Base-by-base conservation (phyloP, 2,329 filamentous ascomycete species). In the Drechmeria coniospora region DNA sequence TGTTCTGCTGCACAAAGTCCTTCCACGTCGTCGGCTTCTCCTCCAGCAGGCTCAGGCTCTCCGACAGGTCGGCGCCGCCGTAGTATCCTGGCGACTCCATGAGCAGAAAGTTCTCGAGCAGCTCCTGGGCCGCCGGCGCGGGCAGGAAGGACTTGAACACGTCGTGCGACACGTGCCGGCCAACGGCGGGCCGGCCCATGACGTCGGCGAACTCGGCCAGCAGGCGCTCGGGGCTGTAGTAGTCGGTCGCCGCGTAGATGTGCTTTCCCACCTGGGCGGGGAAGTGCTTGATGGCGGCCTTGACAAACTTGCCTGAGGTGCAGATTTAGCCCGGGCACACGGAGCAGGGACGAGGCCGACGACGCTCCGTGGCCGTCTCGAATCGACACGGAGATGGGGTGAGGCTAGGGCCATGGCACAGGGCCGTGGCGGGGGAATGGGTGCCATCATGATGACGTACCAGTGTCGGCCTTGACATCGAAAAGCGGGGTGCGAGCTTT, bases 81-180 rank as follows among this genome's bases (percentile, higher is more conserved):
- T 53, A 61, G 35, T 60, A 61, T 1, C 56, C 56, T 4, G 50
- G 54, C 12, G 53, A 49, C 17, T 51, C 44, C n/a, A 60, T 33
- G 6, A 61, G 40, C n/a, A 50, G 36, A 43, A 57, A 49, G 31
- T 57, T 61, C 42, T 61, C 56, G 9, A 54, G 31, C 36, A 61
- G 25, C 34, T 61, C 57, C 27, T 51, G 36, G 1, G 45, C 43
- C 6, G 45, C 18, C 4, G 35, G 8, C 1, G 36, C 25, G 2
- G 45, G 39, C 8, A 59, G 27, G 30, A 49, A 52, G 1, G 45
- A 43, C 35, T 53, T 51, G 35, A 50, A 62, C 1, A 36, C 32
- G 1, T 57, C 49, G 3, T 45, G 37, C 1, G 50, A 33, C 4
- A 57, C 32, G 20, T 53, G 40, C 4, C 35, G 35, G 27, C 39